Evolutionary conservation across 1,284 basidiomycete species (phyloP).

Genomic region (Rhodotorula sp.): DNA sequence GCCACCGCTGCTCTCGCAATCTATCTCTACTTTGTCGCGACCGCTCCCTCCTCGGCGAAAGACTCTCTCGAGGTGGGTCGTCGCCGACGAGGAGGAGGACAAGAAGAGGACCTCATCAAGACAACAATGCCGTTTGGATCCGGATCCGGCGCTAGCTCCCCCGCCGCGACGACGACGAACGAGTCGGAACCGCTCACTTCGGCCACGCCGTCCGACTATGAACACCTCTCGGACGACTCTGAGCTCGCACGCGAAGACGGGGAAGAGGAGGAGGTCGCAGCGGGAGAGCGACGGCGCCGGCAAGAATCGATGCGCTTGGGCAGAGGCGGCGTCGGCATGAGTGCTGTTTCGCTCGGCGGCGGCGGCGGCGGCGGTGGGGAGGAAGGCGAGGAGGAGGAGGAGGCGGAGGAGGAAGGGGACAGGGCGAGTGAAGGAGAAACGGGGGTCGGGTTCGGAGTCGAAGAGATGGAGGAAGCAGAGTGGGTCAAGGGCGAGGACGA

Average conservation of each 20-base stretch:
- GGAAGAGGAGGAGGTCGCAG: not conserved
- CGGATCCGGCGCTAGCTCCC: not conserved
- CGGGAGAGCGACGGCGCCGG: not conserved
- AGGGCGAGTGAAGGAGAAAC: not conserved
- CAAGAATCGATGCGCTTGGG: slow-evolving; percentile 5
- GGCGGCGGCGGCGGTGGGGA: not conserved
- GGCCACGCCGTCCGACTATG: not conserved
- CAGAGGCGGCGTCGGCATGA: slow-evolving; percentile 15
- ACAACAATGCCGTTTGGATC: too few species aligned
- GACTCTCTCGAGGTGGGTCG: not conserved
- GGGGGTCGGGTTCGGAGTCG: too few species aligned
- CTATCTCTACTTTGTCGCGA: slow-evolving; percentile 2
- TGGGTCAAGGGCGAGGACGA: not conserved
- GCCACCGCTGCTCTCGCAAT: slow-evolving; percentile 4
- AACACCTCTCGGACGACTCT: not conserved
- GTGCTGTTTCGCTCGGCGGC: not conserved
- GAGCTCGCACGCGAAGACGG: not conserved
- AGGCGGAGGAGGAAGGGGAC: not conserved
- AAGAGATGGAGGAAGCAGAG: not conserved
- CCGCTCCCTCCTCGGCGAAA: not conserved
- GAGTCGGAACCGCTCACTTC: not conserved
- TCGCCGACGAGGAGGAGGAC: not conserved
- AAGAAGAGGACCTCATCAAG: not conserved
- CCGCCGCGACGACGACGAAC: not conserved
- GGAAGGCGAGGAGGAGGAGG: not conserved